Percentiles rank a stretch among this genome's conserved stretches.
Conservation (phyloP, 1,284 basidiomycete genomes). For the Rhodotorula sp. region DNA sequence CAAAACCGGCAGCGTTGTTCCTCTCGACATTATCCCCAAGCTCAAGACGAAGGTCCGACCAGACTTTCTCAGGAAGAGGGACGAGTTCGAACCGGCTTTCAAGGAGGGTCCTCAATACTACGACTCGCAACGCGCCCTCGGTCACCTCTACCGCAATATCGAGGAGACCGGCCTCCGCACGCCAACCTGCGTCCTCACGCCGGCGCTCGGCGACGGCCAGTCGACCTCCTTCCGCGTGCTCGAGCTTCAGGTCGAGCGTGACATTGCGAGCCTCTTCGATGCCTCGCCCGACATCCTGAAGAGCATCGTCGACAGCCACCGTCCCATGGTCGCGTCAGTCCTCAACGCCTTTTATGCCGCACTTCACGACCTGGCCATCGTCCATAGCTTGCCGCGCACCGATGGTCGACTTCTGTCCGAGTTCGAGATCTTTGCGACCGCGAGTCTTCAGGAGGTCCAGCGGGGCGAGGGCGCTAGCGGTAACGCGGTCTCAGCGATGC, state of each 20-base stretch:
- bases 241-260: neutral
- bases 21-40: slow-evolving; percentile 16
- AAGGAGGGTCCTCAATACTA: slow-evolving; percentile 22
- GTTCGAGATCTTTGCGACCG: slow-evolving; percentile 34
- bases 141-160: slow-evolving; percentile 37
- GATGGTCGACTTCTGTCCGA: slow-evolving; percentile 28
- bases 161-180: slow-evolving; percentile 22
- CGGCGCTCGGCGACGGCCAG: neutral
- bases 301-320: neutral
- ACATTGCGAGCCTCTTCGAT: slow-evolving; percentile 10
- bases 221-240: neutral
- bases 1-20: slow-evolving; percentile 35
- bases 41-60: slow-evolving; percentile 17
- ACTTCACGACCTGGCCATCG: slow-evolving; percentile 20
- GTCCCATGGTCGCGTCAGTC: neutral
- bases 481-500: slow-evolving; percentile 1
- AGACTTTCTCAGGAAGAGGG: slow-evolving; percentile 33
- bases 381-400: slow-evolving; percentile 17
- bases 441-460: slow-evolving; percentile 17
- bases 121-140: slow-evolving; percentile 32
- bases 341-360: slow-evolving; percentile 19
- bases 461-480: slow-evolving; percentile 12
- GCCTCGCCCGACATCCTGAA: neutral
- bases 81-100: neutral
- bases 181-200: neutral